Conservation (phyloP, 2,329 filamentous ascomycete species). For the Dothiorella sarmentorum region DNA sequence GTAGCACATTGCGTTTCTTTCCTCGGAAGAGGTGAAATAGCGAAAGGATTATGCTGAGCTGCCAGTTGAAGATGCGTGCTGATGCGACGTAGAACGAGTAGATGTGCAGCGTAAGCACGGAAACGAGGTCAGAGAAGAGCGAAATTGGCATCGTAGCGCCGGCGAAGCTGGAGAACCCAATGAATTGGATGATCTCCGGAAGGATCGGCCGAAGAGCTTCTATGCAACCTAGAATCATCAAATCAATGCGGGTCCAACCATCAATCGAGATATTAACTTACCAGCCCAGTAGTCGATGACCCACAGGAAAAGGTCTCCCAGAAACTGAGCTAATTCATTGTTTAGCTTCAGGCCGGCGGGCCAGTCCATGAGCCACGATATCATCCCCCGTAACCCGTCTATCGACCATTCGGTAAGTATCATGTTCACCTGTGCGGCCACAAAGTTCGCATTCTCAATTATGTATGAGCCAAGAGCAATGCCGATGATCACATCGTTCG, state of each 20-base stretch:
- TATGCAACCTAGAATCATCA: slow-evolving; percentile 61
- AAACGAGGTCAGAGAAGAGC: slow-evolving; percentile 89
- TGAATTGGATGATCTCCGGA: slow-evolving; percentile 84
- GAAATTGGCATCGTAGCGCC: slow-evolving; percentile 97
- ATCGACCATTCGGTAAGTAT: slow-evolving; percentile 81
- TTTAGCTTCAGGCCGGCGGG: slow-evolving; percentile 95
- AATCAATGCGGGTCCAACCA: slow-evolving; percentile 19
- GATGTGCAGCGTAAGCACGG: slow-evolving; percentile 88
- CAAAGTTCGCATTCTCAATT: slow-evolving; percentile 86
- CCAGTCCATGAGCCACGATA: slow-evolving; percentile 93
- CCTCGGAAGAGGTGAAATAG: slow-evolving; percentile 98
- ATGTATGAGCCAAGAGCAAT: slow-evolving; percentile 96
- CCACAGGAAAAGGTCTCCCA: slow-evolving; percentile 95
- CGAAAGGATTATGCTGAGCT: slow-evolving; percentile 91
- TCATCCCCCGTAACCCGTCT: slow-evolving; percentile 80
- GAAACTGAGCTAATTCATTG: slow-evolving; percentile 85
- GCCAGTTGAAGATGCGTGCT: slow-evolving; percentile 97
- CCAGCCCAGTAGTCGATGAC: slow-evolving; percentile 97
- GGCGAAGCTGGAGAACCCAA: slow-evolving; percentile 91
- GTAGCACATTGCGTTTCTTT: slow-evolving; percentile 94
- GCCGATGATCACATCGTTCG: slow-evolving; percentile 97
- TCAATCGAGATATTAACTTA: too few species aligned
- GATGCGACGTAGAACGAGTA: slow-evolving; percentile 98
- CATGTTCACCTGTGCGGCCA: slow-evolving; percentile 73
- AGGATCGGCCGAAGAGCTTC: slow-evolving; percentile 72